Base-by-base conservation (phyloP, 2,329 filamentous ascomycete genomes). In the Aspergillus fructus region DNA sequence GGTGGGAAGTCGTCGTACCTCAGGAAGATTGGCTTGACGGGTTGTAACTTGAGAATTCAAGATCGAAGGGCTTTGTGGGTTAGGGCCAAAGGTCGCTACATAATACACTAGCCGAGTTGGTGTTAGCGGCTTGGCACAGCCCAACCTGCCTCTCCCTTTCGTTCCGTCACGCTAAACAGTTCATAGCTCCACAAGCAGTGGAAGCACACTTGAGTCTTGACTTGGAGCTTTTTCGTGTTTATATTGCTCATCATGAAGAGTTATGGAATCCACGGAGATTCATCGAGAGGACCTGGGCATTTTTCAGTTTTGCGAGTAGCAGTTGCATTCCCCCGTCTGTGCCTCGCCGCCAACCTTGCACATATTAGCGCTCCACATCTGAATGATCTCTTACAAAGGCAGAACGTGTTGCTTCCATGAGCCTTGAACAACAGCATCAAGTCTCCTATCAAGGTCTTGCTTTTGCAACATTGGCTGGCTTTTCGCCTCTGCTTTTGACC, bases 31-130 rank as follows among this genome's bases (percentile, higher is more conserved):
- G 69, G 70, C 72, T 76, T 75, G 74, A 72, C 73, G 71, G 69
- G 71, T 71, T 69, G 69, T 68, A 67, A 53, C 68, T 71, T 74
- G 67, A 72, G 71, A 76, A 75, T 75, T 74, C 71, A 66, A 63
- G 64, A 63, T 64, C 68, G 69, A 71, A 69, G 65, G 68, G 66
- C 69, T 76, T 73, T 77, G 75, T 76, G 75, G 74, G 72, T 76
- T 76, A 75, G 72, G 74, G 73, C 69, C 74, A 37, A 53, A 64
- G 66, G 70, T 77, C 75, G 74, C 74, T 76, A 76, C 76, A 67
- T 34, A 48, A 6, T 12, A 23, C 15, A 8, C 75, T 76, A 77
- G 66, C 74, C 74, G 56, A 70, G 64, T 71, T 56, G 58, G 70
- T 60, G 51, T 62, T 74, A 76, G 72, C 62, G 70, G 42, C 58